Base-by-base conservation (phyloP, 495 filamentous ascomycete species). In the Paragyromitra xinjiangensis region DNA sequence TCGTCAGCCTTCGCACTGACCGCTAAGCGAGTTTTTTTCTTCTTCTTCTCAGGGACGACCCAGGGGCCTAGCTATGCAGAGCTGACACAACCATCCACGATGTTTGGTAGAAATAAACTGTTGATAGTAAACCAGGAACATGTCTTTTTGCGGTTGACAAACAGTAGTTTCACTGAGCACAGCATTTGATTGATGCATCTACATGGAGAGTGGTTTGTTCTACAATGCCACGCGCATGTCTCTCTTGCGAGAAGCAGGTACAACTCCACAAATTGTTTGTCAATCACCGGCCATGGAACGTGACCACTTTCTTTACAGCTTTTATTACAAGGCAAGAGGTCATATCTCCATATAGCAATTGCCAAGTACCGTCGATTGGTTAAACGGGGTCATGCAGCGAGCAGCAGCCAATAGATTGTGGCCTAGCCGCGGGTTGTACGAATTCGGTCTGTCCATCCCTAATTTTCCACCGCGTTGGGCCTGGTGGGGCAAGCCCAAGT, bases 251-350 rank as follows among this genome's bases (percentile, higher is more conserved):
- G 72, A 45, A 64, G 68, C 45, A 76, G 73, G 69, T 64, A 71
- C 73, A 76, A 42, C 58, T 76, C 53, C 69, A 71, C 66, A 75
- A 37, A 55, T 55, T 71, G 22, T 72, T 64, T 24, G 51, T 56
- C 61, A 73, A 71, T 73, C 73, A 76, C 63, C 44, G 59, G 50
- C 39, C 61, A 53, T 64, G 22, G 61, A 64, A 56, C 37, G 39
- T 75, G 59, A 61, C 69, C 58, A 71, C 22, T 69, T 50, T 55
- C 53, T 64, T 48, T 50, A 34, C 34, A 16, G 53, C 53, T 75
- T 66, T 73, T 61, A 71, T 71, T 65, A 48, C 12, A 34, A 70
- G 64, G 65, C 26, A 72, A 71, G 37, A 66, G 14, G 61, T 48
- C 67, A 67, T 59, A 34, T 58, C 67, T 70, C 62, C 51, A 59